These are phyloP conservation scores for Gnomoniopsis smithogilvyi DNA, from an alignment of 2,329 filamentous ascomycete species.

Conservation along the genomic window DNA sequence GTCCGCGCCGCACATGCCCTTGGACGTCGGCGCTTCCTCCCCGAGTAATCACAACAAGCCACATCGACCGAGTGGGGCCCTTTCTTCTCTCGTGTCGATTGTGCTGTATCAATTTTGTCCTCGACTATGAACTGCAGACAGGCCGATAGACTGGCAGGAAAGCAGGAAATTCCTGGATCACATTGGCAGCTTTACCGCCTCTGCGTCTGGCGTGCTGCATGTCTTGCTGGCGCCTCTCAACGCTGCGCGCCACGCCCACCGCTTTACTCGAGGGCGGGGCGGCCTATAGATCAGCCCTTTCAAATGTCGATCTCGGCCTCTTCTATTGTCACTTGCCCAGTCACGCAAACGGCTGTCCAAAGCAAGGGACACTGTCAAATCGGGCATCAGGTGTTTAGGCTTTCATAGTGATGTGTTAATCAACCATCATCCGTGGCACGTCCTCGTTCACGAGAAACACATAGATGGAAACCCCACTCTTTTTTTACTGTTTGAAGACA, in stretches of 20 bases:
- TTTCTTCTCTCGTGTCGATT: not conserved
- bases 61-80: not conserved
- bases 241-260: not conserved
- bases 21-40: too few relatives aligned
- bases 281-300: not conserved
- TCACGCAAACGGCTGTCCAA: not conserved
- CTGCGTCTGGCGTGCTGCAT: constrained; percentile 11
- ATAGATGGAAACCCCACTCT: not conserved
- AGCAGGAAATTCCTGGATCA: not conserved
- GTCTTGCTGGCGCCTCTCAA: constrained; percentile 14
- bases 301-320: constrained; percentile 2
- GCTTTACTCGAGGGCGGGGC: not conserved
- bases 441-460: not conserved
- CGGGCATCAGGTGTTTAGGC: not conserved
- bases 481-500: not conserved
- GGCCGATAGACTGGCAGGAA: not conserved
- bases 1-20: too few relatives aligned
- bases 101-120: not conserved
- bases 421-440: not conserved
- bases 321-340: not conserved
- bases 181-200: not conserved
- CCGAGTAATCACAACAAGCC: not conserved
- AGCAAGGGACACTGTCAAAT: not conserved
- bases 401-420: not conserved
- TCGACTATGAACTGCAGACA: not conserved